These are phyloP conservation scores for Hamiltosporidium tvaerminnensis DNA, from an alignment of 371 early-diverging fungal genomes.

Conservation along the genomic window DNA sequence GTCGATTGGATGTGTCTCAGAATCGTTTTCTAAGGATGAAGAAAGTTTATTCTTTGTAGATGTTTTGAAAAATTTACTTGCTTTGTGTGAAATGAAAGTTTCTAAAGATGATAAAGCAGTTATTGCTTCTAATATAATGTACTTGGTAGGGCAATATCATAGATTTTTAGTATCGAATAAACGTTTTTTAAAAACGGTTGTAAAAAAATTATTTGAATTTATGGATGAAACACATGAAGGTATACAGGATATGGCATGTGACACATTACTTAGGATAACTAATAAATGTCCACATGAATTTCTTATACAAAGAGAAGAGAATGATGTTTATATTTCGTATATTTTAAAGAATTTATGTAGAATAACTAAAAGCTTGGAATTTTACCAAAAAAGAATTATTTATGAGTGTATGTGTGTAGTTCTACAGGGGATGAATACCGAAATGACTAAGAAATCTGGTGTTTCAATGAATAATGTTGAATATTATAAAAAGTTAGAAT, in stretches of 20 bases:
- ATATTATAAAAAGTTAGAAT: too few species aligned
- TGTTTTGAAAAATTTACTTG: conserved; percentile 82
- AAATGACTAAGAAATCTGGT: not conserved
- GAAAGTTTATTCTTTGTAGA: conserved; percentile 90
- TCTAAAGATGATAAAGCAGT: conserved; percentile 97
- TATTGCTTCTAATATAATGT: conserved; percentile 98
- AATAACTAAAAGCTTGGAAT: conserved; percentile 24
- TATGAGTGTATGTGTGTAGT: conserved; percentile 28
- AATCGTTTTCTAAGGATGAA: conserved; percentile 76
- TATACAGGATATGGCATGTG: conserved; percentile 99
- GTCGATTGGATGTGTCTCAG: conserved; percentile 92
- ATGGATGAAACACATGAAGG: conserved; percentile 98
- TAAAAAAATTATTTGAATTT: conserved; percentile 97
- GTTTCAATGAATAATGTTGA: too few species aligned
- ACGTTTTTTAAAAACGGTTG: conserved; percentile 96
- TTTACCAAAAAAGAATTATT: conserved; percentile 38
- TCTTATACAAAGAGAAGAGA: conserved; percentile 49
- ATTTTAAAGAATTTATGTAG: conserved; percentile 20
- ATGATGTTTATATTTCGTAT: conserved; percentile 10
- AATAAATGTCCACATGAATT: conserved; percentile 85
- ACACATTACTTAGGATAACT: conserved; percentile 91
- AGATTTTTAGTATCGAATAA: conserved; percentile 90
- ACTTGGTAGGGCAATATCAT: conserved; percentile 92
- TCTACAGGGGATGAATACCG: conserved; percentile 7
- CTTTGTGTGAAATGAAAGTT: conserved; percentile 72